Conservation (phyloP, 129 eudicot genomes). For the Centrapalus pauciflorus region DNA sequence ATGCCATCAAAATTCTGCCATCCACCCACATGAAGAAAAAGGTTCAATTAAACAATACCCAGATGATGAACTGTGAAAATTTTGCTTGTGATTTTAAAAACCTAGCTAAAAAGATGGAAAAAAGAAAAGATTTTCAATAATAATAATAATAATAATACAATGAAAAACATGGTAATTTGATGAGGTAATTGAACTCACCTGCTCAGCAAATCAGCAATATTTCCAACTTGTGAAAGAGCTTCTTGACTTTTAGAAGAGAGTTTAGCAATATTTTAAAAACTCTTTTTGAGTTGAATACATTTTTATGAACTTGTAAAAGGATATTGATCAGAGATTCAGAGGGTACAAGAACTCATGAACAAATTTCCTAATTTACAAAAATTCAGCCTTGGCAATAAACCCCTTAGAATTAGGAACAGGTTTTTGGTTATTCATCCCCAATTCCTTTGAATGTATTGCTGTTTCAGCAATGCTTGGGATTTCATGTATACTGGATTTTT, state of each 20-base stretch:
- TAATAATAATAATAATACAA: neutral
- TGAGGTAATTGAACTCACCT: slow-evolving; percentile 51
- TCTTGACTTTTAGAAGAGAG: slow-evolving; percentile 85
- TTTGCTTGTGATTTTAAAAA: neutral
- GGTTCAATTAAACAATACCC: neutral
- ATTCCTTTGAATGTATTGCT: too few relatives aligned
- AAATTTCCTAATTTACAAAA: too few relatives aligned
- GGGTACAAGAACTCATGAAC: too few relatives aligned
- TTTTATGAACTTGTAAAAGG: too few relatives aligned
- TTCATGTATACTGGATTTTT: too few relatives aligned
- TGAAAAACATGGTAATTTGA: slow-evolving; percentile 6
- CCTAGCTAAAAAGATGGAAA: neutral
- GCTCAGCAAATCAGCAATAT: slow-evolving; percentile 88
- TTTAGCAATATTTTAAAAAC: too few relatives aligned
- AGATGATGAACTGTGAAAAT: slow-evolving; percentile 9
- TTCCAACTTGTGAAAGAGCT: slow-evolving; percentile 90
- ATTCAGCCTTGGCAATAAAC: too few relatives aligned
- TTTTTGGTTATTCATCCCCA: too few relatives aligned
- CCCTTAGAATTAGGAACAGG: too few relatives aligned
- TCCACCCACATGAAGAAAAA: slow-evolving; percentile 15
- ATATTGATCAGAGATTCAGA: too few relatives aligned
- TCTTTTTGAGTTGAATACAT: too few relatives aligned
- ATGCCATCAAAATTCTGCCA: slow-evolving; percentile 3
- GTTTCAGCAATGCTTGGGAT: too few relatives aligned
- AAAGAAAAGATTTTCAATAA: neutral